Evolutionary conservation across 2,329 filamentous ascomycete species (phyloP).

Genomic region (Epichloe aotearoae): DNA sequence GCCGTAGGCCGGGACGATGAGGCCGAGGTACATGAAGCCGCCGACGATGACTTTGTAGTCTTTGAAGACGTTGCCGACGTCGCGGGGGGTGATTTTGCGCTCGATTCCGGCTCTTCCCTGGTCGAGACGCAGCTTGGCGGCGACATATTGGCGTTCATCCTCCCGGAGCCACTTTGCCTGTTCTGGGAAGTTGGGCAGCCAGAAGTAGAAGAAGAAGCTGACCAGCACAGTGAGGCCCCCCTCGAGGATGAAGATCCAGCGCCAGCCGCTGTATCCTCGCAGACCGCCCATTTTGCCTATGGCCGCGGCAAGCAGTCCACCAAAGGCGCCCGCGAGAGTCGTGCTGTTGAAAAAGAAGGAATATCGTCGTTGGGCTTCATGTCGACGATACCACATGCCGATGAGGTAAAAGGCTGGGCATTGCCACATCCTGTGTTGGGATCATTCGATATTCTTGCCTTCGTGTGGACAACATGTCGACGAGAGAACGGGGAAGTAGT

Average conservation of each 20-base stretch:
- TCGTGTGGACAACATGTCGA: no score
- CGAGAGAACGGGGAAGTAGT: not conserved
- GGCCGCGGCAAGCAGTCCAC: constrained; percentile 69
- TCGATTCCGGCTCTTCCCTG: constrained; percentile 55
- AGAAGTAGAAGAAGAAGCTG: constrained; percentile 49
- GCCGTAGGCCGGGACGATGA: constrained; percentile 64
- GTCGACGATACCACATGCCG: constrained; percentile 80
- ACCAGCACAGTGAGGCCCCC: constrained; percentile 41
- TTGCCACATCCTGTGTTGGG: not conserved
- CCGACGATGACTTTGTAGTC: constrained; percentile 64
- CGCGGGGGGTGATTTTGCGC: constrained; percentile 40
- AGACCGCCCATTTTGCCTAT: constrained; percentile 67
- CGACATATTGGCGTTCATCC: constrained; percentile 56
- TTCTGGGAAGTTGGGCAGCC: constrained; percentile 48
- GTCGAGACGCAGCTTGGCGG: constrained; percentile 52
- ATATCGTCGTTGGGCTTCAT: constrained; percentile 82
- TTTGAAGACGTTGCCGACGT: constrained; percentile 52
- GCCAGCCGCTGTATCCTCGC: constrained; percentile 44
- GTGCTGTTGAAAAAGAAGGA: constrained; percentile 87
- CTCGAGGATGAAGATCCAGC: constrained; percentile 52
- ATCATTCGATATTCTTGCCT: no score
- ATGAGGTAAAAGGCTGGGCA: constrained; percentile 49
- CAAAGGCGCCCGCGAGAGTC: constrained; percentile 70
- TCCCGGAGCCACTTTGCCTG: constrained; percentile 61
- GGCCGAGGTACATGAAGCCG: constrained; percentile 69